Evolutionary conservation across 495 filamentous ascomycete species (phyloP).

Genomic region (Jackrogersella minutella): DNA sequence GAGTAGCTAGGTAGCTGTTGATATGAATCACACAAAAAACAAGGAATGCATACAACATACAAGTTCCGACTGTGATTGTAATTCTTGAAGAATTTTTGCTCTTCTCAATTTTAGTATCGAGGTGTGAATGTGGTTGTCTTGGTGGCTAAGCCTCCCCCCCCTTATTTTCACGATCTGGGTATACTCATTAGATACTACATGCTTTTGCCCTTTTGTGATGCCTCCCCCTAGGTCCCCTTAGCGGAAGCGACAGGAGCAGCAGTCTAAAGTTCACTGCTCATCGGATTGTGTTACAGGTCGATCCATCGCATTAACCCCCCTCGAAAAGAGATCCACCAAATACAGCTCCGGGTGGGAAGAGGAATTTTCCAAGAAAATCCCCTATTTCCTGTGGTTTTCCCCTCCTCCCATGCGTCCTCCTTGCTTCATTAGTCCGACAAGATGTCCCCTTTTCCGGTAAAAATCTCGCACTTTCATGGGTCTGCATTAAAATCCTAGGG

Average conservation of each 20-base stretch:
- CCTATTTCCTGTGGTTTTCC: not conserved
- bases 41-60: not conserved
- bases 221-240: not conserved
- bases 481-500: not conserved
- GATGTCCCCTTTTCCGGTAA: not conserved
- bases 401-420: not conserved
- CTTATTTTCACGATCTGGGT: constrained; percentile 22
- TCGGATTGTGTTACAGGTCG: not conserved
- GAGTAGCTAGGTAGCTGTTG: not conserved
- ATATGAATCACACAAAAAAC: constrained; percentile 6
- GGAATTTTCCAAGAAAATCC: too few species aligned
- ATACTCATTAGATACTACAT: constrained; percentile 13
- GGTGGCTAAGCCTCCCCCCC: constrained; percentile 11
- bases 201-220: not conserved
- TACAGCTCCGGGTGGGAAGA: too few species aligned
- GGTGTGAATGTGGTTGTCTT: not conserved
- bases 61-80: not conserved
- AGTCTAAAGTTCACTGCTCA: not conserved
- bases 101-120: not conserved
- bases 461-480: not conserved
- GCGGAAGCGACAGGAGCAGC: not conserved
- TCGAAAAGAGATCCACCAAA: not conserved
- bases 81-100: not conserved
- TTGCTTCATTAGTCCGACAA: too few species aligned
- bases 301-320: not conserved